Evolutionary conservation across 2,329 filamentous ascomycete species (phyloP), one percentile per base, ranked within the genome.

Genomic region (Leptographium galeiforme): DNA sequence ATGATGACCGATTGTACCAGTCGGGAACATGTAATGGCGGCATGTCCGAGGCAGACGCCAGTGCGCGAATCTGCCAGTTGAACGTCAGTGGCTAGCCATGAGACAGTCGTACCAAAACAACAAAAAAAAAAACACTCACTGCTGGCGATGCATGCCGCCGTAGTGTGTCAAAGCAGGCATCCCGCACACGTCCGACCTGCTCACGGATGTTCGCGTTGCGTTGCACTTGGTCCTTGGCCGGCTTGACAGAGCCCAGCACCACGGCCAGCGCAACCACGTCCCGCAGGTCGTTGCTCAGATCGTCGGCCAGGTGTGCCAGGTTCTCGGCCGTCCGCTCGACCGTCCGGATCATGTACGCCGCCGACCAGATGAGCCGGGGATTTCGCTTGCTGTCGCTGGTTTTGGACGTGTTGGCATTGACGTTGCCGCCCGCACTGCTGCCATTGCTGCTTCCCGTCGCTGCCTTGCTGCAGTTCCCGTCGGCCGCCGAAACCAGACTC

Each of bases 221-320:
- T 50, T 60, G 51, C 1, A 54, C 55, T 19, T 38, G 43, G 12
- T 38, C 53, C 18, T 45, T 33, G 7, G 59, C 59, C 18, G 60
- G 58, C 53, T 58, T 56, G 33, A 61, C 59, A 6, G 59, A 61
- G 3, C 57, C 59, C 11, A 61, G 50, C 30, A 61, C 59, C 2
- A 58, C 53, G 1, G 60, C 58, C 43, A 61, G 56, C 2, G 60
- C 57, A 10, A 61, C 53, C 10, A 61, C 54, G 18, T 60, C 60
- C 33, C 58, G 58, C 33, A 61, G 45, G 38, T 61, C 60, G 7
- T 56, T 57, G 46, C 58, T 58, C 10, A 60, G 48, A 16, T 61
- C 60, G 16, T 50, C 48, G 32, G 56, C 56, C 8, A 61, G 55
- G 3, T 53, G 53, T 8, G 58, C 57, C 34, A 61, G 52, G 34